Percentiles rank a stretch among this genome's conserved stretches.
These are phyloP conservation scores for Penium margaritaceum DNA, from an alignment of 139 green algal genomes.

Conservation along the genomic window DNA sequence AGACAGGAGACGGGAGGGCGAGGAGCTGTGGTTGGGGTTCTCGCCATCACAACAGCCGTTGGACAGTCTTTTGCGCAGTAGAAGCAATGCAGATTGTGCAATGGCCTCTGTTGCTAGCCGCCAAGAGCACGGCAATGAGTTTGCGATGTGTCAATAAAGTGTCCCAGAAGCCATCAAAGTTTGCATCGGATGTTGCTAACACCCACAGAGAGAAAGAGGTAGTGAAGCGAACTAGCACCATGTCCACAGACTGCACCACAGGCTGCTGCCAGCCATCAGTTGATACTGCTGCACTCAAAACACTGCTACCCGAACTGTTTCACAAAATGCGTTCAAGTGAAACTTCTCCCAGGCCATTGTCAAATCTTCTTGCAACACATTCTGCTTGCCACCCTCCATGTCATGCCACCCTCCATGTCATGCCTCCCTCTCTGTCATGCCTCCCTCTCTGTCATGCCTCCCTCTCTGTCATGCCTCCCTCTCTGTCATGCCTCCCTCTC, in stretches of 20 bases:
- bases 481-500: not conserved
- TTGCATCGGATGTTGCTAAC: constrained; percentile 1
- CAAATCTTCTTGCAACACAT: not conserved
- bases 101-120: not conserved
- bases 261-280: no score
- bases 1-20: not conserved
- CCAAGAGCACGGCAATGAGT: constrained; percentile 1
- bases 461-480: constrained; percentile 1
- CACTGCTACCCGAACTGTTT: not conserved
- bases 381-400: not conserved
- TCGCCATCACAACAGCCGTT: constrained; percentile 1
- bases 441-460: not conserved
- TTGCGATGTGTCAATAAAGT: not conserved
- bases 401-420: not conserved
- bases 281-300: not conserved
- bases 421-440: not conserved
- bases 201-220: not conserved
- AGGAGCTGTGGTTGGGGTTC: not conserved
- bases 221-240: not conserved
- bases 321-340: no score
- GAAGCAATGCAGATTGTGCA: not conserved
- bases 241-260: not conserved
- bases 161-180: no score
- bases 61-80: not conserved
- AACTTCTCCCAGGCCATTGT: no score